Conservation (phyloP, 768 basidiomycete species). For the Boletus rex-veris region DNA sequence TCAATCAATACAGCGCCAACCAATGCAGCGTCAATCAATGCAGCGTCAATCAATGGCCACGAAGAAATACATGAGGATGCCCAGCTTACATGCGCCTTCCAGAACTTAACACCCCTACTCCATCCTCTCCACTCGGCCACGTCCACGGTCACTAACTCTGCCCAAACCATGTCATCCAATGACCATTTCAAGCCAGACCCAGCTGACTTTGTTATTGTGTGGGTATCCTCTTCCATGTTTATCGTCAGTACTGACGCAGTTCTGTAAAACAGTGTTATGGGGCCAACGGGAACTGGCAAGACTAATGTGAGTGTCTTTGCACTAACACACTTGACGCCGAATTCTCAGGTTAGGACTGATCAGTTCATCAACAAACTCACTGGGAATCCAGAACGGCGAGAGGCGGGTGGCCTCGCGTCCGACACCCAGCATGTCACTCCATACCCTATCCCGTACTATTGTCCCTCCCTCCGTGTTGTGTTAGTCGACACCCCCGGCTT, state of each 20-base stretch:
- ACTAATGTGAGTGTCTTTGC: too few species aligned
- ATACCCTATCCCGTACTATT: background rate
- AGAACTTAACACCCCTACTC: too few species aligned
- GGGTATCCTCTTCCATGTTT: background rate
- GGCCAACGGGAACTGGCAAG: too few species aligned
- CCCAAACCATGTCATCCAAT: too few species aligned
- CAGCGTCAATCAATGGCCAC: too few species aligned
- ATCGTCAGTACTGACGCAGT: background rate
- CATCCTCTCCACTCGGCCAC: too few species aligned
- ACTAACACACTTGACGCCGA: background rate
- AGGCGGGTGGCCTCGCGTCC: slow-evolving; percentile 6
- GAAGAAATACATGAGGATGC: too few species aligned
- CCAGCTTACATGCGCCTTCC: too few species aligned
- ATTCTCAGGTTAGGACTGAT: background rate
- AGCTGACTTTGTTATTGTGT: slow-evolving; percentile 15
- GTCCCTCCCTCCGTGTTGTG: slow-evolving; percentile 1
- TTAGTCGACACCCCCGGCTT: slow-evolving; percentile 22
- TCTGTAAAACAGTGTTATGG: too few species aligned
- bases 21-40: too few species aligned
- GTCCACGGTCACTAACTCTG: too few species aligned
- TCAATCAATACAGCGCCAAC: too few species aligned
- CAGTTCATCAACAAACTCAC: slow-evolving; percentile 18
- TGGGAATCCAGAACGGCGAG: background rate
- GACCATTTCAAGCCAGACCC: slow-evolving; percentile 7
- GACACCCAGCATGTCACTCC: slow-evolving; percentile 12